Conservation (phyloP, 1,139 yeast genomes). For the Geotrichum aggregatum region DNA sequence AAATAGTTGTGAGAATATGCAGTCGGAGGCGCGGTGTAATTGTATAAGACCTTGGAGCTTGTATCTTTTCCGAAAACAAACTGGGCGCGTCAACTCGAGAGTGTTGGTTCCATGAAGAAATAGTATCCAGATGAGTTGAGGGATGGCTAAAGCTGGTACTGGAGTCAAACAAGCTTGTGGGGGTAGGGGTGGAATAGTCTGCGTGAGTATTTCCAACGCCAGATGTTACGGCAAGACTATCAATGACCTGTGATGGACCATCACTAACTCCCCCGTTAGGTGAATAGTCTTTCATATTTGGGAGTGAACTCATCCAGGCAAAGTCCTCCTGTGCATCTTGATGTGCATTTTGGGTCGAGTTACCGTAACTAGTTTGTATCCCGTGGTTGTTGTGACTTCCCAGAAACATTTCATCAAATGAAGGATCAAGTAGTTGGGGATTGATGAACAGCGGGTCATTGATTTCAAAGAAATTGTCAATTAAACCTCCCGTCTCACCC, state of each 20-base stretch:
- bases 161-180: background rate
- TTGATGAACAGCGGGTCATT: slow-evolving; percentile 36
- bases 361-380: background rate
- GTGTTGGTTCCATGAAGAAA: background rate
- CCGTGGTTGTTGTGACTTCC: background rate
- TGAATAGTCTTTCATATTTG: slow-evolving; percentile 5
- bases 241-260: background rate
- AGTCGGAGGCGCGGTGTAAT: slow-evolving; percentile 67
- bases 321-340: slow-evolving; percentile 10
- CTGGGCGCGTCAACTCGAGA: background rate
- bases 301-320: slow-evolving; percentile 1
- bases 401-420: slow-evolving; percentile 7
- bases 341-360: slow-evolving; percentile 14
- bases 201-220: background rate
- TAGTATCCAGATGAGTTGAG: background rate
- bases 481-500: slow-evolving; percentile 28
- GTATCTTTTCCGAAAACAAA: background rate
- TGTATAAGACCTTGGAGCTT: slow-evolving; percentile 23
- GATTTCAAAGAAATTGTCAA: slow-evolving; percentile 28
- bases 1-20: slow-evolving; percentile 53
- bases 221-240: background rate
- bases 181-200: background rate
- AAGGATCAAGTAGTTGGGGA: slow-evolving; percentile 29
- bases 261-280: background rate
- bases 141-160: background rate